Conservation (phyloP, 768 basidiomycete genomes). For the Hortiboletus flavorubellus region DNA sequence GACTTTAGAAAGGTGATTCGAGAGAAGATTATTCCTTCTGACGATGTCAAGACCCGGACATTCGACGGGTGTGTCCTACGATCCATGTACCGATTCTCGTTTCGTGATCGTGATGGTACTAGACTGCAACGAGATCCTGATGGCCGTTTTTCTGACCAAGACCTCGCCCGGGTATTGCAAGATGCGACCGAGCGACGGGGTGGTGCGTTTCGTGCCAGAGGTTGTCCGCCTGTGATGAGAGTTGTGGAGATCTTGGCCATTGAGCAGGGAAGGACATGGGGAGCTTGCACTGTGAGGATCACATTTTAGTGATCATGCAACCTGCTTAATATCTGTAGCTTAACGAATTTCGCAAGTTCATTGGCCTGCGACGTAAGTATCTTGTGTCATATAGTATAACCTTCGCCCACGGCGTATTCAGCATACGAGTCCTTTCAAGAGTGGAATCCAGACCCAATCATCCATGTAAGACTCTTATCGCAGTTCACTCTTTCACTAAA, state of each 20-base stretch:
- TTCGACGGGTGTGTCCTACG: slow-evolving; percentile 42
- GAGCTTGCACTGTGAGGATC: slow-evolving; percentile 59
- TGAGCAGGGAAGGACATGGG: slow-evolving; percentile 63
- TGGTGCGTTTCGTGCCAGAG: slow-evolving; percentile 64
- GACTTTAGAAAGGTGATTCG: slow-evolving; percentile 20
- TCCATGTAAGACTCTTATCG: slow-evolving; percentile 41
- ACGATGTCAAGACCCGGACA: slow-evolving; percentile 45
- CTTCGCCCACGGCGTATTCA: slow-evolving; percentile 25
- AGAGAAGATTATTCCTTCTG: slow-evolving; percentile 7
- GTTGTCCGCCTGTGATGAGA: slow-evolving; percentile 61
- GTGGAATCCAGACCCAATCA: slow-evolving; percentile 63
- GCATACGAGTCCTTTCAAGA: slow-evolving; percentile 64
- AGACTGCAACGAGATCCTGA: slow-evolving; percentile 50
- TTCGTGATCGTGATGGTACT: neutral
- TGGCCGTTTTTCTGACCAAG: slow-evolving; percentile 60
- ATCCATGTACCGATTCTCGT: neutral
- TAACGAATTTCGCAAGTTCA: slow-evolving; percentile 71
- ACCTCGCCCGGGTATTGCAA: slow-evolving; percentile 61
- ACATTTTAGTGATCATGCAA: neutral
- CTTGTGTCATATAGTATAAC: neutral
- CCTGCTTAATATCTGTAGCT: slow-evolving; percentile 34
- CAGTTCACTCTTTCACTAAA: neutral
- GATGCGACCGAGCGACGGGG: slow-evolving; percentile 58
- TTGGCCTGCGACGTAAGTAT: slow-evolving; percentile 62
- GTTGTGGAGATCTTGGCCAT: slow-evolving; percentile 71